phyloP scores from a whole-genome alignment of 23 red algal genomes.

The Chondrus crispus region DNA sequence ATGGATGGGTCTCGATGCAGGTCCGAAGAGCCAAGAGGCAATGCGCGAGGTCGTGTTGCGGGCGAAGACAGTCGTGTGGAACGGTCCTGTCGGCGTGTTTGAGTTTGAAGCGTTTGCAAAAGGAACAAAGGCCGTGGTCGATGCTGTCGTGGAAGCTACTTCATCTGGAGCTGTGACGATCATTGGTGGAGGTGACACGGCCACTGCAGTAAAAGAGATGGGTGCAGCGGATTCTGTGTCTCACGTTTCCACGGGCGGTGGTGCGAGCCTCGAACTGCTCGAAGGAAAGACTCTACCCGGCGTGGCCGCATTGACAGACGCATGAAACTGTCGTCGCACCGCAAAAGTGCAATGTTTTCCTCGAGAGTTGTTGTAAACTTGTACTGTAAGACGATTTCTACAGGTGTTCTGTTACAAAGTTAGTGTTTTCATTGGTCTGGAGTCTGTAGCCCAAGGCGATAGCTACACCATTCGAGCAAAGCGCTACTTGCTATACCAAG shows the following conservation, averaged over 20 bases:
- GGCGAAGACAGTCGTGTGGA: slow-evolving; percentile 92
- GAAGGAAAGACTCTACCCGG: slow-evolving; percentile 95
- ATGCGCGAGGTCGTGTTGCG: slow-evolving; percentile 66
- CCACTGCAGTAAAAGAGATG: slow-evolving; percentile 87
- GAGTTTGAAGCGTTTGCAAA: slow-evolving; percentile 79
- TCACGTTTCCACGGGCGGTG: slow-evolving; percentile 88
- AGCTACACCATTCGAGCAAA: too few relatives aligned
- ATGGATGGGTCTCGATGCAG: slow-evolving; percentile 90
- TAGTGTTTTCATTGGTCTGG: too few relatives aligned
- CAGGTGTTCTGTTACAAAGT: too few relatives aligned
- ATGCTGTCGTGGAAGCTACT: slow-evolving; percentile 75
- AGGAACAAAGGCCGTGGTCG: slow-evolving; percentile 82
- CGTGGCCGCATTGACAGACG: slow-evolving; percentile 69
- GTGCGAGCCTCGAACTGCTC: slow-evolving; percentile 86
- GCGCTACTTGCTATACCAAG: too few relatives aligned
- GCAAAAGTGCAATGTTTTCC: too few relatives aligned
- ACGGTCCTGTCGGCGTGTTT: slow-evolving; percentile 94
- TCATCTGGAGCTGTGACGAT: slow-evolving; percentile 51
- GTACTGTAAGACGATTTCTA: too few relatives aligned
- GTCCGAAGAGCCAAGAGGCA: slow-evolving; percentile 52
- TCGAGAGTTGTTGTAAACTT: too few relatives aligned
- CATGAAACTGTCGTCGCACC: background rate
- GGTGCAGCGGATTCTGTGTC: slow-evolving; percentile 79
- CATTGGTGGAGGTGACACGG: slow-evolving; percentile 96
- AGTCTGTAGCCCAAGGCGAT: too few relatives aligned